Evolutionary conservation across 2,329 filamentous ascomycete species (phyloP), one percentile per base, ranked within the genome.

Genomic region (Colletotrichum sp.): DNA sequence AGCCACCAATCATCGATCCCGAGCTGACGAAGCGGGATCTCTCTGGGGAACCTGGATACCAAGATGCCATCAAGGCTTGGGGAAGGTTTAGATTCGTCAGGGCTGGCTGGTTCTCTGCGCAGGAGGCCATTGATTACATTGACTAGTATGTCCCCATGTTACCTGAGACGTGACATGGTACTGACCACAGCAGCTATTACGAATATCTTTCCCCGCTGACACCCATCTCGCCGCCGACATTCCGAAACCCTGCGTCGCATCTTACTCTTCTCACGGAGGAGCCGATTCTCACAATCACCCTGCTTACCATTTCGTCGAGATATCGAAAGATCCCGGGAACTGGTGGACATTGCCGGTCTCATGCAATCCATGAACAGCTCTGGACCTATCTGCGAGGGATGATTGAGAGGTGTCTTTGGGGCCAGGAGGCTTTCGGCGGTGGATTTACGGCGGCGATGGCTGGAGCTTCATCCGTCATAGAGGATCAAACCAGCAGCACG

Each of bases 311-410:
- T 69, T 92, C 97, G 3, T 98, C 96, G 7, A 92, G 97, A 67
- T 98, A 98, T 83, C 93, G 94, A 82, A 92, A 92, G 75, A 92
- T 98, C 64, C 90, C 93, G 24, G 95, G 95, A 2, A 93, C 96
- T 1, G 96, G 95, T 4, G 94, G 95, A 1, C 90, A 93, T 77
- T 98, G 95, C 64, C 93, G 97, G 67, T 95, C 96, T 0, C 95
- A 97, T 80, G 94, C 95, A 64, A 98, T 99, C 71, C 97, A 99
- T 79, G 95, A 98, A 80, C 96, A 98, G 83, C 90, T 99, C 7
- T 99, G 97, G 97, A 95, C 93, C 34, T 98, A 98, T 82, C 90
- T 99, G 34, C 93, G 96, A 67, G 94, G 95, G 74, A 98, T 99
- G 94, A 97, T 99, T 78, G 95, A 98, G 84, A 92, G 96, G 39